Evolutionary conservation across 2,329 filamentous ascomycete species (phyloP).

Genomic region (Tolypocladium tropicale): DNA sequence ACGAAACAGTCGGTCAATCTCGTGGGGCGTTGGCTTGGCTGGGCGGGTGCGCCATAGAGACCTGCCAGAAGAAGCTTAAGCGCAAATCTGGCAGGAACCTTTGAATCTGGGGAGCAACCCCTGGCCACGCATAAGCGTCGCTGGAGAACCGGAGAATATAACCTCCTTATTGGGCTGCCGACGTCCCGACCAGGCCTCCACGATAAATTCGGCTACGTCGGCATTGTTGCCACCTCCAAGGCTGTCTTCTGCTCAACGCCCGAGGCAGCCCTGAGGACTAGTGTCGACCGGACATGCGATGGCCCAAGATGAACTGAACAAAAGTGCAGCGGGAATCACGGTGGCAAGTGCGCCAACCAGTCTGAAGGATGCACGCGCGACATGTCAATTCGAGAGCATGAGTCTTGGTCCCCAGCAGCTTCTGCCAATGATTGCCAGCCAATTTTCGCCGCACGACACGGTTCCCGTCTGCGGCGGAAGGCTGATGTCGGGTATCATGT

Average conservation of each 20-base stretch:
- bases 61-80: background rate
- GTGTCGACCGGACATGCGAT: too few relatives aligned
- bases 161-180: background rate
- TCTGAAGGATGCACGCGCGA: too few relatives aligned
- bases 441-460: too few relatives aligned
- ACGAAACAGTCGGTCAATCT: background rate
- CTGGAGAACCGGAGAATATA: background rate
- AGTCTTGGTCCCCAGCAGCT: too few relatives aligned
- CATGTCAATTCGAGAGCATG: too few relatives aligned
- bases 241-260: background rate
- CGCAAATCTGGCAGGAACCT: background rate
- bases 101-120: background rate
- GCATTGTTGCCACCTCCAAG: background rate
- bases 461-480: too few relatives aligned
- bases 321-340: too few relatives aligned
- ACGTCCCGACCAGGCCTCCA: background rate
- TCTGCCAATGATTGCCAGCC: too few relatives aligned
- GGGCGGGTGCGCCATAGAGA: background rate
- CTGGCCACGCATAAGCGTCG: background rate
- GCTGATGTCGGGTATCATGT: too few relatives aligned
- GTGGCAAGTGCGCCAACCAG: too few relatives aligned
- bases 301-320: too few relatives aligned
- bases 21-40: background rate
- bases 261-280: background rate
- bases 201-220: background rate